Conservation (phyloP, 352 stramenopile genomes). For the Globisporangium lucens region DNA sequence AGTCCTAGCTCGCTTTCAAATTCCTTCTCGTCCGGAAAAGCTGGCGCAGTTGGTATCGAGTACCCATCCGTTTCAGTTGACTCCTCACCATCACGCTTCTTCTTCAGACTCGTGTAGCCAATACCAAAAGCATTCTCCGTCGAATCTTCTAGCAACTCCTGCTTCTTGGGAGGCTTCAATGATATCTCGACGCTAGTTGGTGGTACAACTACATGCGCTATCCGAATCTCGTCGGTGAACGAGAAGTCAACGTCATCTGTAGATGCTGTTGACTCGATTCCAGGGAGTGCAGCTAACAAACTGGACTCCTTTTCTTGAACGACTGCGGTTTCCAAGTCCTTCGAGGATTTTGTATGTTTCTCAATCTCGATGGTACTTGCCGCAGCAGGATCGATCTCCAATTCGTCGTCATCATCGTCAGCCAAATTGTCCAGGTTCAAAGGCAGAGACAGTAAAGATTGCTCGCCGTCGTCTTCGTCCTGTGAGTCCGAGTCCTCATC, state of each 20-base stretch:
- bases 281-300: conserved; percentile 8
- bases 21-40: conserved; percentile 50
- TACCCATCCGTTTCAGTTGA: conserved; percentile 19
- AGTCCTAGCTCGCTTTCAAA: conserved; percentile 40
- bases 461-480: conserved; percentile 33
- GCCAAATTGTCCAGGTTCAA: conserved; percentile 13
- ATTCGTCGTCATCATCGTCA: conserved; percentile 42
- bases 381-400: conserved; percentile 40
- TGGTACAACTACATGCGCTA: conserved; percentile 27
- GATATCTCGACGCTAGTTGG: conserved; percentile 18
- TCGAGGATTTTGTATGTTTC: neutral
- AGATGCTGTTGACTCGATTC: conserved; percentile 1
- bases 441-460: conserved; percentile 7
- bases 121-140: conserved; percentile 47
- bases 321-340: neutral
- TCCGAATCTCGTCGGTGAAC: conserved; percentile 32
- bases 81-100: conserved; percentile 19
- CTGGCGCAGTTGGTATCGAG: conserved; percentile 28
- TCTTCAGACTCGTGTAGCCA: conserved; percentile 51
- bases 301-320: neutral
- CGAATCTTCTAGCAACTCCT: conserved; percentile 16
- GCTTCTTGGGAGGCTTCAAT: conserved; percentile 22
- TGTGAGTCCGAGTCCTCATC: conserved; percentile 17
- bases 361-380: conserved; percentile 21
- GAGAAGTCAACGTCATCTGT: conserved; percentile 19